Conservation (phyloP, 306 rosid genomes). For the Ceratonia siliqua region DNA sequence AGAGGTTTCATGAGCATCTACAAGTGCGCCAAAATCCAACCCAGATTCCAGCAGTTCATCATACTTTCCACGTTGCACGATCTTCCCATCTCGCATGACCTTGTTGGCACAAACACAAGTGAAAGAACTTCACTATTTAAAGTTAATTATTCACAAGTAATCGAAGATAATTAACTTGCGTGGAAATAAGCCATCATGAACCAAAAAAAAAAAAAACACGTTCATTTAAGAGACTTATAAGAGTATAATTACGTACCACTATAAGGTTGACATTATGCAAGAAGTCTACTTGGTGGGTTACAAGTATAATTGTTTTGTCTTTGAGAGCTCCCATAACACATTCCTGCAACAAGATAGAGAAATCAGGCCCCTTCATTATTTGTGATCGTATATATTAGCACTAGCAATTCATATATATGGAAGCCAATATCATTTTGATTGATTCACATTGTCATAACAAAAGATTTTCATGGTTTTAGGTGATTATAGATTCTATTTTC, state of each 20-base stretch:
- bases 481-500: neutral
- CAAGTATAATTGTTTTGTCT: constrained; percentile 73
- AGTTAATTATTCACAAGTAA: constrained; percentile 1
- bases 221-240: constrained; percentile 6
- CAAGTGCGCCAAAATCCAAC: constrained; percentile 79
- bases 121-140: constrained; percentile 21
- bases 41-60: constrained; percentile 59
- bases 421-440: constrained; percentile 3
- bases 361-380: neutral
- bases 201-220: constrained; percentile 1
- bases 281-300: constrained; percentile 94
- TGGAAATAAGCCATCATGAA: constrained; percentile 8
- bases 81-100: constrained; percentile 86
- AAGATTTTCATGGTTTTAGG: neutral
- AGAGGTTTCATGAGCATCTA: constrained; percentile 82
- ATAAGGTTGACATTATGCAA: constrained; percentile 80
- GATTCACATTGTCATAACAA: constrained; percentile 3
- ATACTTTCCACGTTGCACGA: constrained; percentile 79
- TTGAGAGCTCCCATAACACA: constrained; percentile 79
- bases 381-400: constrained; percentile 1
- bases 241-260: constrained; percentile 47
- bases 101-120: constrained; percentile 2
- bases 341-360: constrained; percentile 53
- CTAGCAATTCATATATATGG: neutral
- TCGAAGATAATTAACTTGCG: neutral